A percentile compares a stretch with the other conserved stretches of the same genome.
Evolutionary conservation across 2,329 filamentous ascomycete species (phyloP).

Genomic region (Ascochyta pisi): DNA sequence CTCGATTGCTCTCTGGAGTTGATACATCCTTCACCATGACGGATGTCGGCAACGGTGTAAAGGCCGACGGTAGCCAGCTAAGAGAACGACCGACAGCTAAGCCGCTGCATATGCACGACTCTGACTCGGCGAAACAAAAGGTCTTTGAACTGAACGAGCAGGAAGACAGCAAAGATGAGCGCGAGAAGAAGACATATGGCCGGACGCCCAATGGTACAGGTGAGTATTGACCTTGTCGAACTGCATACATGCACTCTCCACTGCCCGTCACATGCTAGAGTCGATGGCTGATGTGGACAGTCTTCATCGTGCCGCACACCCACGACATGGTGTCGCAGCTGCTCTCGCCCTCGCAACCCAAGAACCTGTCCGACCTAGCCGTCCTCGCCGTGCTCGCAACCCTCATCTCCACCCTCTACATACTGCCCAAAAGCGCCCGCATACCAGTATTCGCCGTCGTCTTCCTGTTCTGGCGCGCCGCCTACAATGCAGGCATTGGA

Average conservation of each 20-base stretch:
- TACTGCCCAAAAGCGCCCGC: slow-evolving; percentile 72
- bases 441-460: slow-evolving; percentile 79
- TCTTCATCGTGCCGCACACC: slow-evolving; percentile 93
- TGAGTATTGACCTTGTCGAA: slow-evolving; percentile 58
- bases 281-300: slow-evolving; percentile 57
- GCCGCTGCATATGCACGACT: slow-evolving; percentile 37
- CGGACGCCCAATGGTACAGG: slow-evolving; percentile 89
- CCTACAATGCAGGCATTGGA: slow-evolving; percentile 94
- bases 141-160: slow-evolving; percentile 59
- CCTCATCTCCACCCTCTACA: slow-evolving; percentile 76
- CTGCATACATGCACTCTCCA: not conserved
- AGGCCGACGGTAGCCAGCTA: slow-evolving; percentile 39
- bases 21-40: slow-evolving; percentile 32
- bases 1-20: slow-evolving; percentile 25
- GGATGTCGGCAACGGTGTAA: slow-evolving; percentile 25
- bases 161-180: slow-evolving; percentile 55
- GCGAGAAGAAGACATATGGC: slow-evolving; percentile 81
- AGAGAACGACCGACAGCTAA: slow-evolving; percentile 41
- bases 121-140: slow-evolving; percentile 53
- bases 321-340: slow-evolving; percentile 99
- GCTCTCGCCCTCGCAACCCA: slow-evolving; percentile 90
- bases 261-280: slow-evolving; percentile 8
- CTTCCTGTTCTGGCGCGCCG: slow-evolving; percentile 90
- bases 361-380: slow-evolving; percentile 85
- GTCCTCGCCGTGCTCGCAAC: slow-evolving; percentile 79